Percentiles rank a stretch among this genome's conserved stretches.
Evolutionary conservation across 1,284 basidiomycete species (phyloP).

Genomic region (Coniferiporia sulphurascens): DNA sequence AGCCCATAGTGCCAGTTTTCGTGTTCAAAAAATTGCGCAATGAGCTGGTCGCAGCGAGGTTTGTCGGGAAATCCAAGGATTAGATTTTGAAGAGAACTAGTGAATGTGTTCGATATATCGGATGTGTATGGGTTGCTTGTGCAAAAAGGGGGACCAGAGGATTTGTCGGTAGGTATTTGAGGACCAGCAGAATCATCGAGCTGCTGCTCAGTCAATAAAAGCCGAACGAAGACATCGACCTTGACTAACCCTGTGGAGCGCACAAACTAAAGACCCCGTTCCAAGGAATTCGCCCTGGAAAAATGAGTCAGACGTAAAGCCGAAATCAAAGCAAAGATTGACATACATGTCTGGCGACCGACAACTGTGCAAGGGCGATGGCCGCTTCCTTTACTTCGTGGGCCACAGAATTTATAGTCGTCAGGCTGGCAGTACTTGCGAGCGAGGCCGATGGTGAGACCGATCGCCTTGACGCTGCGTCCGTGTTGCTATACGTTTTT

Average conservation of each 20-base stretch:
- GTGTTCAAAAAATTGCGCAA: constrained; percentile 38
- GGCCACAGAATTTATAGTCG: constrained; percentile 22
- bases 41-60: constrained; percentile 30
- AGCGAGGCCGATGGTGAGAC: background rate
- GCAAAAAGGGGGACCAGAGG: constrained; percentile 6
- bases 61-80: constrained; percentile 36
- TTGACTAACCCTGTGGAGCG: constrained; percentile 26
- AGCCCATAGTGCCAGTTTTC: constrained; percentile 49
- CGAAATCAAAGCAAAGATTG: background rate
- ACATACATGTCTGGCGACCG: constrained; percentile 22
- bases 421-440: background rate
- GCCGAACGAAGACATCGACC: background rate
- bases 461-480: background rate
- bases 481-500: background rate
- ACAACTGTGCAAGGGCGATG: constrained; percentile 29
- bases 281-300: constrained; percentile 28
- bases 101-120: constrained; percentile 22
- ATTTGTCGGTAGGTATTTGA: constrained; percentile 17
- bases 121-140: constrained; percentile 14
- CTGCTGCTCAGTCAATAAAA: constrained; percentile 15
- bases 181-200: constrained; percentile 25
- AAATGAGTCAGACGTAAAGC: background rate
- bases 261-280: constrained; percentile 27
- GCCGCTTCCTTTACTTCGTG: constrained; percentile 29
- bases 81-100: constrained; percentile 33